phyloP scores from a whole-genome alignment of 345 rosid species.

The Arabis alpina region DNA sequence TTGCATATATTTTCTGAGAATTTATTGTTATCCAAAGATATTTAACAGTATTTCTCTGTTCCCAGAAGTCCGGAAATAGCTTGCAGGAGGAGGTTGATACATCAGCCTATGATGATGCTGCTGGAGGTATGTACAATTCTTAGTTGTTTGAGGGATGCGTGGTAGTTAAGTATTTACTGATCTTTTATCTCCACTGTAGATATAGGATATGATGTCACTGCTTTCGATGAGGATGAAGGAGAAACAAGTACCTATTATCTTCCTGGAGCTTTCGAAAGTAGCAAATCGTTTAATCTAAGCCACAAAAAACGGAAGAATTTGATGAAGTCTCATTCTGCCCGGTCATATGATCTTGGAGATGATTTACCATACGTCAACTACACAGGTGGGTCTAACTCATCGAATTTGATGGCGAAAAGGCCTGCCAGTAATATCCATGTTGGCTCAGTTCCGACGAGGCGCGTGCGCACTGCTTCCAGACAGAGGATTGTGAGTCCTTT shows the following conservation, averaged over 20 bases:
- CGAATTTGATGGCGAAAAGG: slow-evolving; percentile 64
- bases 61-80: slow-evolving; percentile 72
- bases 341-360: slow-evolving; percentile 65
- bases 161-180: slow-evolving; percentile 33
- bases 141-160: slow-evolving; percentile 33
- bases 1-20: slow-evolving; percentile 24
- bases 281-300: slow-evolving; percentile 56
- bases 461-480: slow-evolving; percentile 88
- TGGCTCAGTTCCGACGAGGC: slow-evolving; percentile 85
- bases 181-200: slow-evolving; percentile 50
- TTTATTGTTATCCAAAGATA: slow-evolving; percentile 20
- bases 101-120: slow-evolving; percentile 65
- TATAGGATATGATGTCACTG: slow-evolving; percentile 58
- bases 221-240: slow-evolving; percentile 85
- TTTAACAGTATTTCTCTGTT: slow-evolving; percentile 21
- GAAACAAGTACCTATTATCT: slow-evolving; percentile 76
- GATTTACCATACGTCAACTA: slow-evolving; percentile 61
- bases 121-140: slow-evolving; percentile 61
- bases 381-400: slow-evolving; percentile 56
- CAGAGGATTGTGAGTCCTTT: slow-evolving; percentile 74
- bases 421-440: slow-evolving; percentile 61
- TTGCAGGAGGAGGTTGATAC: slow-evolving; percentile 91
- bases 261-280: slow-evolving; percentile 64
- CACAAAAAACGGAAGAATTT: slow-evolving; percentile 69
- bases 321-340: slow-evolving; percentile 55